Base-by-base conservation (phyloP, 495 filamentous ascomycete species). In the Tetracladium setigerum region DNA sequence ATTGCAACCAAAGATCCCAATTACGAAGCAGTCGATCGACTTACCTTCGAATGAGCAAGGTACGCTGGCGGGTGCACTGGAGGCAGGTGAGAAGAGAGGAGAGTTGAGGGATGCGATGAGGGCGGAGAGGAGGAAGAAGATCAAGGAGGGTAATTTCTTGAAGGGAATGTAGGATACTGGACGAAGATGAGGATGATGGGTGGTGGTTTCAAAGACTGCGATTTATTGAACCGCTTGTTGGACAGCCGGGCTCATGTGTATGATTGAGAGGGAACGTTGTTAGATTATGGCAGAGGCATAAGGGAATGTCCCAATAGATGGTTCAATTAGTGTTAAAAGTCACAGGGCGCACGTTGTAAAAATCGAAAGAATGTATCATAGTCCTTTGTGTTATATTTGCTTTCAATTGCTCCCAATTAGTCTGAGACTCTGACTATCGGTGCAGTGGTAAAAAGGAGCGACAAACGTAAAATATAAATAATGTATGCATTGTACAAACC, bases 71-170 rank as follows among this genome's bases (percentile, higher is more conserved):
- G 78, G 77, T 27, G 75, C 77, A n/a, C 18, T 79, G 44, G 63
- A 67, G 47, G 86, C 83, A 18, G 71, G 59, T 39, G 62, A 72
- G 17, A 77, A 76, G 58, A 70, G 80, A 47, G 72, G 79, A 46
- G 77, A 82, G 47, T 67, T 96, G 49, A 83, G 72, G 57, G 78
- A 74, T 63, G 74, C 79, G 8, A 74, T 87, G 71, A 73, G 89
- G 59, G 75, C 71, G 53, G 82, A 88, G 54, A 76, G 88, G 59
- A 79, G 85, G 58, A 81, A 74, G 52, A 74, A 70, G 55, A 96
- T 98, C 56, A 92, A 91, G 73, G 92, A 97, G 70, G 73, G 58
- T 46, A 98, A 98, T 70, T 98, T 92, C 77, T 76, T 98, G 46
- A 55, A 55, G 53, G 45, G 53, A 30, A 49, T 56, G 43, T 56